These are phyloP conservation scores for Fusarium bactridioides DNA, from an alignment of 2,329 filamentous ascomycete genomes.

Conservation along the genomic window DNA sequence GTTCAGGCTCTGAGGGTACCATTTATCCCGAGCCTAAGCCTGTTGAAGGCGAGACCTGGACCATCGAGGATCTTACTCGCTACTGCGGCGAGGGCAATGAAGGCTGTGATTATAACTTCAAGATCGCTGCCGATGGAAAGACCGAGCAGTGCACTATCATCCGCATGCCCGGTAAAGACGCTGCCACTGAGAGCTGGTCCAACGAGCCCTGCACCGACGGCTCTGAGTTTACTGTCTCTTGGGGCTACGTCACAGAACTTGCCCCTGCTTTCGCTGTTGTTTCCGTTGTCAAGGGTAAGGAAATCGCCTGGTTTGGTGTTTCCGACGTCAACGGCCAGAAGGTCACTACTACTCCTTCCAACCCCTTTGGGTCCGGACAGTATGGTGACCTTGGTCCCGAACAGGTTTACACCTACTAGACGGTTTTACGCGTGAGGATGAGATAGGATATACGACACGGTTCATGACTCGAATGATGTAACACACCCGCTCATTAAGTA, in stretches of 20 bases:
- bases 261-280: constrained; percentile 31
- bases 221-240: constrained; percentile 23
- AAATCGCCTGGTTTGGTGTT: constrained; percentile 35
- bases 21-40: constrained; percentile 6
- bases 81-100: constrained; percentile 21
- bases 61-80: constrained; percentile 23
- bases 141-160: constrained; percentile 25
- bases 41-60: constrained; percentile 18
- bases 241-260: constrained; percentile 29
- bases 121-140: constrained; percentile 20
- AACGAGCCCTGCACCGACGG: constrained; percentile 21
- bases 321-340: constrained; percentile 27
- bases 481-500: neutral
- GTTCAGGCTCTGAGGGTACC: neutral
- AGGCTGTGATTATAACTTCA: constrained; percentile 33
- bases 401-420: constrained; percentile 32
- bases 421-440: fast-evolving
- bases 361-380: constrained; percentile 25
- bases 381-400: constrained; percentile 25
- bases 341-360: constrained; percentile 5
- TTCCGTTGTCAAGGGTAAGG: constrained; percentile 24
- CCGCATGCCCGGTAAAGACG: constrained; percentile 17
- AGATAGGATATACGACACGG: neutral
- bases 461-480: neutral
- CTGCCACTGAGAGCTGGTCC: constrained; percentile 27